Evolutionary conservation across 1,284 basidiomycete species (phyloP).

Genomic region (Moniliella sp.): DNA sequence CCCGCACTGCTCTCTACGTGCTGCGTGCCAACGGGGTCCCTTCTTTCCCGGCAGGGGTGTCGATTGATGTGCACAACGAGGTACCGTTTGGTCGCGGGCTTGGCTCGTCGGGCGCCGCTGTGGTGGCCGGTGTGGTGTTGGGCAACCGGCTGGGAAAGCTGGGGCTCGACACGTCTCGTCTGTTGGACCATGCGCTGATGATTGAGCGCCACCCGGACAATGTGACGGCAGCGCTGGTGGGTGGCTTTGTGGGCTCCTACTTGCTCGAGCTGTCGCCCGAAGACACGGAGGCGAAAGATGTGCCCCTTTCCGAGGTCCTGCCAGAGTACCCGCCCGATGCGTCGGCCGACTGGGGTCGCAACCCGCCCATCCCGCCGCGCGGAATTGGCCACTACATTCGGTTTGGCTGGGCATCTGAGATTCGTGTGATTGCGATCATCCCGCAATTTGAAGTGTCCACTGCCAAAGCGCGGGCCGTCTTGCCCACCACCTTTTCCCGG

Average conservation of each 20-base stretch:
- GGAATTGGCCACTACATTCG: conserved; percentile 87
- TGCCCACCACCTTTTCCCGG: conserved; percentile 62
- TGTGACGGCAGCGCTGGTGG: conserved; percentile 85
- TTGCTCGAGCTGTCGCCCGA: conserved; percentile 51
- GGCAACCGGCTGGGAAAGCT: conserved; percentile 63
- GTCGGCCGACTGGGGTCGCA: conserved; percentile 63
- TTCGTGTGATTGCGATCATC: conserved; percentile 83
- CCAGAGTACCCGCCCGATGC: conserved; percentile 89
- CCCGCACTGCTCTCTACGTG: conserved; percentile 92
- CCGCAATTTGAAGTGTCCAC: conserved; percentile 90
- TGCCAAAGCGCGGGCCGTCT: conserved; percentile 68
- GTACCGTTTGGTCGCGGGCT: conserved; percentile 93
- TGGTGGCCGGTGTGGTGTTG: conserved; percentile 80
- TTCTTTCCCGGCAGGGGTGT: conserved; percentile 45
- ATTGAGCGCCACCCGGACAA: conserved; percentile 98
- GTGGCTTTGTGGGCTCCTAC: conserved; percentile 95
- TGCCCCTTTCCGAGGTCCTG: conserved; percentile 83
- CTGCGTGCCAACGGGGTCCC: conserved; percentile 59
- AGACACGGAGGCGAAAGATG: conserved; percentile 49
- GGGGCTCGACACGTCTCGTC: conserved; percentile 47
- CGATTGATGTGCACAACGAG: conserved; percentile 64
- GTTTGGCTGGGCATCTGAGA: conserved; percentile 64
- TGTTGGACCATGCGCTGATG: conserved; percentile 93
- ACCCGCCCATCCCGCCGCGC: conserved; percentile 64
- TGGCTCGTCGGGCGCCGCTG: conserved; percentile 89